phyloP scores from a whole-genome alignment of 2,329 filamentous ascomycete genomes.

The Aspergillus sp. region DNA sequence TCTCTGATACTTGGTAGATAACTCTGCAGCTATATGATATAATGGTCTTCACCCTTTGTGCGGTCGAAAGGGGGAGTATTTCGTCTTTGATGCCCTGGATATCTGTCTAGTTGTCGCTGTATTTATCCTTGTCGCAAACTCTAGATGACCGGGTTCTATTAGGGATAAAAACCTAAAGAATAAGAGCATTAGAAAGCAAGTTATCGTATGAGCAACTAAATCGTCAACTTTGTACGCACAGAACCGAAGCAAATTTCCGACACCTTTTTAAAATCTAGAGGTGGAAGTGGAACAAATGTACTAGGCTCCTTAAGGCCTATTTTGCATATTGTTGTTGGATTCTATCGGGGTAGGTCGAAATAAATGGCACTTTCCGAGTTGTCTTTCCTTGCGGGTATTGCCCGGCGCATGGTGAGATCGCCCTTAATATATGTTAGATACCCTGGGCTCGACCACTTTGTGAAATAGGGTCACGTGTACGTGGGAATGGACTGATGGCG shows the following conservation, averaged over 20 bases:
- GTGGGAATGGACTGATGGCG: too few relatives aligned
- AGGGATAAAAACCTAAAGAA: background rate
- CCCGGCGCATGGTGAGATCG: background rate
- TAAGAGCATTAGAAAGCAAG: background rate
- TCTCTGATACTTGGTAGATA: too few relatives aligned
- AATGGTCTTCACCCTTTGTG: too few relatives aligned
- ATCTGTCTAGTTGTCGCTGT: too few relatives aligned
- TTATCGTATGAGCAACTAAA: background rate
- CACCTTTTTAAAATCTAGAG: constrained; percentile 4
- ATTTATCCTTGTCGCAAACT: background rate
- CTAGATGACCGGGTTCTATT: background rate
- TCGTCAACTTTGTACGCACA: background rate
- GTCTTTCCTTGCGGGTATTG: constrained; percentile 2
- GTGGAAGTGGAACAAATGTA: background rate
- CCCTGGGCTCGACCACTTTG: too few relatives aligned
- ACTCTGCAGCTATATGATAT: too few relatives aligned
- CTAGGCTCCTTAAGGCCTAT: constrained; percentile 1
- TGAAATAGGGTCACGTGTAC: too few relatives aligned
- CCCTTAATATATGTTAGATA: background rate
- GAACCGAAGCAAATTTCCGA: constrained; percentile 4
- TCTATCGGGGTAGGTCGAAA: constrained; percentile 3
- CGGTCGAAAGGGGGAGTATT: too few relatives aligned
- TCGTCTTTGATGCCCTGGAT: too few relatives aligned
- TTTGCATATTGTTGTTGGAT: constrained; percentile 1
- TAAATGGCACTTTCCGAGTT: constrained; percentile 1